These are phyloP conservation scores for Nevesoporus exiguus DNA, from an alignment of 768 basidiomycete species.

Conservation along the genomic window DNA sequence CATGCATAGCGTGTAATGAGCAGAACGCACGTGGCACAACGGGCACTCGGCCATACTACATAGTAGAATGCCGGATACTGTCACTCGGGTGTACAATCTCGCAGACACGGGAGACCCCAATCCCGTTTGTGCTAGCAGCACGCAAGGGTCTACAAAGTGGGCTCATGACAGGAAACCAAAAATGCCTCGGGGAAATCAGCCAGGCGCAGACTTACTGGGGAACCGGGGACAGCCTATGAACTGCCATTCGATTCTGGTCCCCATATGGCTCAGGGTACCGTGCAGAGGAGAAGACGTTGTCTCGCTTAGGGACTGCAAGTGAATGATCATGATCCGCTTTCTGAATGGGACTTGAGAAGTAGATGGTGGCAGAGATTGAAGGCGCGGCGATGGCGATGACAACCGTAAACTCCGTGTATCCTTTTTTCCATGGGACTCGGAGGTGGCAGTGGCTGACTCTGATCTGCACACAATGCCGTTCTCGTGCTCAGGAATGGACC, in stretches of 20 bases:
- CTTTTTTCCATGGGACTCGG: not conserved
- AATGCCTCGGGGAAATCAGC: not conserved
- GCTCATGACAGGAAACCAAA: not conserved
- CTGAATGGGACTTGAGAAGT: conserved; percentile 2
- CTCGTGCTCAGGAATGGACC: not conserved
- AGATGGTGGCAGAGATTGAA: not conserved
- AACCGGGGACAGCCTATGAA: not conserved
- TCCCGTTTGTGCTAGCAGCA: not conserved
- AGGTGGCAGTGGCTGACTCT: not conserved
- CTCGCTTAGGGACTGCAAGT: not conserved
- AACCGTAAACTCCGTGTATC: not conserved
- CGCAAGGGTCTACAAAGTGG: not conserved
- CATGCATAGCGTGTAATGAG: not conserved
- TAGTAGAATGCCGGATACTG: not conserved
- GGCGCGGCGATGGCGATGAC: not conserved
- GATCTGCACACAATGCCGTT: not conserved
- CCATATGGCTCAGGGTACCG: not conserved
- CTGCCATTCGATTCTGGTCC: not conserved
- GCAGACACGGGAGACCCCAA: not conserved
- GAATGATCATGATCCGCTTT: not conserved
- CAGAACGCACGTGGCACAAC: too few relatives aligned
- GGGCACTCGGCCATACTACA: not conserved
- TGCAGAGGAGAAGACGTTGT: not conserved
- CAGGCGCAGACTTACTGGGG: not conserved
- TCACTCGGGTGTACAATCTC: not conserved